phyloP scores from a whole-genome alignment of 225 moss, liverwort and hornwort species.

The Takakia lepidozioides region DNA sequence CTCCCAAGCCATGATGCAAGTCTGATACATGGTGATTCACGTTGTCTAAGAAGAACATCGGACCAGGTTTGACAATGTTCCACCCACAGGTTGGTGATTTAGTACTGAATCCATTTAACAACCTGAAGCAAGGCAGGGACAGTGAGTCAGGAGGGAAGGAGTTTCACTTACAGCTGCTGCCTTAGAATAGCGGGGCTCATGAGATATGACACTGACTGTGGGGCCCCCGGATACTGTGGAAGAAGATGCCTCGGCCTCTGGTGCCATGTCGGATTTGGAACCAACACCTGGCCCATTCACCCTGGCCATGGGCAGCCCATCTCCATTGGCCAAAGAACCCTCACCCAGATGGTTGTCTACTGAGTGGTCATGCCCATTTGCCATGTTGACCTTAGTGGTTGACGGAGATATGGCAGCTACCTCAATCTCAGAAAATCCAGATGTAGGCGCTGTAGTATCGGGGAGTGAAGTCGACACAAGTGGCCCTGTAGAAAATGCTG shows the following conservation, averaged over 20 bases:
- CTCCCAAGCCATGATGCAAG: too few relatives aligned
- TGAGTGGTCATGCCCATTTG: neutral
- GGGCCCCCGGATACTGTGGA: conserved; percentile 25
- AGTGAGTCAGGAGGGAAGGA: neutral
- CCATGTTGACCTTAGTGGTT: conserved; percentile 13
- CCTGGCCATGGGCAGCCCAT: neutral
- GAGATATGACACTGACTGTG: conserved; percentile 47
- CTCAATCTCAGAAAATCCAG: conserved; percentile 17
- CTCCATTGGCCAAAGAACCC: conserved; percentile 4
- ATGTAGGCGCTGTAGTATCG: conserved; percentile 18
- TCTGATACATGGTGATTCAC: too few relatives aligned
- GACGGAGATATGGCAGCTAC: conserved; percentile 13
- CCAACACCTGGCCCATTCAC: conserved; percentile 9
- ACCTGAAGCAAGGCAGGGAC: too few relatives aligned
- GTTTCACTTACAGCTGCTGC: conserved; percentile 43
- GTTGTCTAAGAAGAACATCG: too few relatives aligned
- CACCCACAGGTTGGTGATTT: too few relatives aligned
- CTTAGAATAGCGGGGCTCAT: conserved; percentile 44
- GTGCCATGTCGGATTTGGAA: conserved; percentile 8
- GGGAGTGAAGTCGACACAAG: too few relatives aligned
- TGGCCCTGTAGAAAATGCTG: conserved; percentile 66
- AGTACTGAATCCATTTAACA: too few relatives aligned
- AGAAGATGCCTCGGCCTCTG: conserved; percentile 24
- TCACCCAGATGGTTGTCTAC: conserved; percentile 13
- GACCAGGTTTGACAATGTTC: too few relatives aligned